A percentile compares a stretch with the other conserved stretches of the same genome.
Conservation (phyloP, 1,284 basidiomycete genomes). For the Cutaneotrichosporon arboriforme region DNA sequence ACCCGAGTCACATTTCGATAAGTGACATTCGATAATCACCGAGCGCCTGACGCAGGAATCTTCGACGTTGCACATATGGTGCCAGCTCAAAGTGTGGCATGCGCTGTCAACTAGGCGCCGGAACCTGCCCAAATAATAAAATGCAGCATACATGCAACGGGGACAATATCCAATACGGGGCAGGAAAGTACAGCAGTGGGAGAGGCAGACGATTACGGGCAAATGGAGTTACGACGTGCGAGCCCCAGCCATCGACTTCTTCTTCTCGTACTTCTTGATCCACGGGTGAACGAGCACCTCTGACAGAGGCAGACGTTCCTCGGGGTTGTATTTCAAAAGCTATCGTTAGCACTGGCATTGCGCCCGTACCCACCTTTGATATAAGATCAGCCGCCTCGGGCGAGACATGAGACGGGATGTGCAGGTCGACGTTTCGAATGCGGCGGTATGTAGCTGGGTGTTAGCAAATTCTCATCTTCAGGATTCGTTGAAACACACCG, state of each 20-base stretch:
- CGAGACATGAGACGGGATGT: constrained; percentile 63
- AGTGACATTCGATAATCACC: too few relatives aligned
- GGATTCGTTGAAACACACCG: background rate
- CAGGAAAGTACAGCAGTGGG: background rate
- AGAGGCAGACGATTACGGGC: background rate
- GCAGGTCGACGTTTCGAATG: constrained; percentile 63
- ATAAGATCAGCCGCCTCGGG: constrained; percentile 65
- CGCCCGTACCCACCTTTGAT: constrained; percentile 50
- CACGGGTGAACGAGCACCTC: constrained; percentile 87
- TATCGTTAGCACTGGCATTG: constrained; percentile 40
- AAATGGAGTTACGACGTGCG: constrained; percentile 4
- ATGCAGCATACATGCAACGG: background rate
- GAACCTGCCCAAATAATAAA: background rate
- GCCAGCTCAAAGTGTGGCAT: too few relatives aligned
- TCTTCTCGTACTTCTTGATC: constrained; percentile 69
- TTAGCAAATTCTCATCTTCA: background rate
- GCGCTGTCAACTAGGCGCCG: too few relatives aligned
- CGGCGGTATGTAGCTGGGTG: constrained; percentile 73
- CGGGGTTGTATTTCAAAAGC: constrained; percentile 82
- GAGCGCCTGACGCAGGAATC: too few relatives aligned
- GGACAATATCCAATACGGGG: background rate
- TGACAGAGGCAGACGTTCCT: constrained; percentile 69
- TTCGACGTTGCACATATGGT: too few relatives aligned
- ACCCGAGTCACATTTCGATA: too few relatives aligned
- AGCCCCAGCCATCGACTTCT: constrained; percentile 19